Conservation (phyloP, 1,284 basidiomycete species). For the Moesziomyces antarcticus region DNA sequence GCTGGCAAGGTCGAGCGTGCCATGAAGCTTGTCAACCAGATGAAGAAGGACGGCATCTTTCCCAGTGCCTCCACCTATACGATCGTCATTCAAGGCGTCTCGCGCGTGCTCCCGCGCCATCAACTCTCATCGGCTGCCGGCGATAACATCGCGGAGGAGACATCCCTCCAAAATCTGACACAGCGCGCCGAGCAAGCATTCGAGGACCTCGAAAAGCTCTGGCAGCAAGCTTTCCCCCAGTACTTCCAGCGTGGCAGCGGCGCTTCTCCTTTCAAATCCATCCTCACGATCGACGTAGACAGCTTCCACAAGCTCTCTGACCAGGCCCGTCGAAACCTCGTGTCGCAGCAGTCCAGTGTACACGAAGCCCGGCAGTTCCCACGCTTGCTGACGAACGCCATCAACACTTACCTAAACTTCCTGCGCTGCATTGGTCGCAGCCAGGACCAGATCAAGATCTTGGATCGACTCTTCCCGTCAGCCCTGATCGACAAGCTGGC, state of each 20-base stretch:
- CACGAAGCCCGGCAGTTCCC: constrained; percentile 27
- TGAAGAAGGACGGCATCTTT: constrained; percentile 51
- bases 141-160: background rate
- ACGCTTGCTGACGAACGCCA: constrained; percentile 17
- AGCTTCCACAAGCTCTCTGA: constrained; percentile 18
- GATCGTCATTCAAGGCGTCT: constrained; percentile 22
- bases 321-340: constrained; percentile 31
- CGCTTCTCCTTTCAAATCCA: constrained; percentile 3
- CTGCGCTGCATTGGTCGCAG: background rate
- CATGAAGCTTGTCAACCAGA: constrained; percentile 31
- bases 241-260: constrained; percentile 15
- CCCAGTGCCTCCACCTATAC: constrained; percentile 25
- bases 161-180: constrained; percentile 6
- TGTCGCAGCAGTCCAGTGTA: constrained; percentile 40
- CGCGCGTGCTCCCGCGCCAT: background rate
- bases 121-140: background rate
- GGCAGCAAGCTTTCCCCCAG: constrained; percentile 33
- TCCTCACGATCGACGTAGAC: constrained; percentile 3
- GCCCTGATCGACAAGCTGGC: constrained; percentile 17
- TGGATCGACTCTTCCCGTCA: constrained; percentile 26
- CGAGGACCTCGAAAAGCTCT: constrained; percentile 31
- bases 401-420: constrained; percentile 21
- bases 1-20: constrained; percentile 15
- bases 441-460: constrained; percentile 24
- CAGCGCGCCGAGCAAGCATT: constrained; percentile 17